Percentiles rank a stretch among this genome's conserved stretches.
These are phyloP conservation scores for Francoa sonchifolia DNA, from an alignment of 441 rosid species.

Conservation along the genomic window DNA sequence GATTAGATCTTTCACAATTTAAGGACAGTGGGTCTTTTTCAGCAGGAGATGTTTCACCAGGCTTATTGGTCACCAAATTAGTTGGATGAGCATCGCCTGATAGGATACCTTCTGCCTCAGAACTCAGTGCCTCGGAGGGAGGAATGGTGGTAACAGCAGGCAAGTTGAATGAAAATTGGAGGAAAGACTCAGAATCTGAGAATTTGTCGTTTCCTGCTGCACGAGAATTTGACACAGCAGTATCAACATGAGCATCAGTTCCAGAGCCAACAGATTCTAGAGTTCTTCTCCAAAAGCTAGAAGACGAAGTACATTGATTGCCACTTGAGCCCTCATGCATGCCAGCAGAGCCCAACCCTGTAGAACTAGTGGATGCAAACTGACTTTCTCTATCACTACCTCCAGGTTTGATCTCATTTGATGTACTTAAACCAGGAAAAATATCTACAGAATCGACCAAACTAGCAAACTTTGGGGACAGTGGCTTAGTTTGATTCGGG, in stretches of 20 bases:
- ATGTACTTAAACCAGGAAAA: constrained; percentile 19
- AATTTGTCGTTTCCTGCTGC: constrained; percentile 14
- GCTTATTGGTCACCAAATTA: constrained; percentile 8
- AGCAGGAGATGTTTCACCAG: constrained; percentile 12
- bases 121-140: constrained; percentile 10
- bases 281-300: constrained; percentile 52
- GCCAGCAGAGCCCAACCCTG: constrained; percentile 14
- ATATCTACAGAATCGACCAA: constrained; percentile 51
- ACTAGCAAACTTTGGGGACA: constrained; percentile 64
- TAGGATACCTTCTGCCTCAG: constrained; percentile 7
- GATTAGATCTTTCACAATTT: constrained; percentile 18
- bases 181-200: constrained; percentile 27
- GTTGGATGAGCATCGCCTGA: constrained; percentile 17
- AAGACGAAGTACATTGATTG: constrained; percentile 19
- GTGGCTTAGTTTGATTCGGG: constrained; percentile 27
- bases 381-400: constrained; percentile 18
- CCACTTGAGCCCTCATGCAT: constrained; percentile 16
- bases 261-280: constrained; percentile 23
- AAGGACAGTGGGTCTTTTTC: constrained; percentile 15
- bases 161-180: constrained; percentile 31
- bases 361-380: constrained; percentile 20
- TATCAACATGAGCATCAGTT: constrained; percentile 18
- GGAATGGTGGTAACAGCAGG: constrained; percentile 19
- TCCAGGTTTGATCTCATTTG: constrained; percentile 19
- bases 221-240: constrained; percentile 16